A percentile compares a stretch with the other conserved stretches of the same genome.
Conservation (phyloP, 768 basidiomycete genomes). For the Mycena alexandri region DNA sequence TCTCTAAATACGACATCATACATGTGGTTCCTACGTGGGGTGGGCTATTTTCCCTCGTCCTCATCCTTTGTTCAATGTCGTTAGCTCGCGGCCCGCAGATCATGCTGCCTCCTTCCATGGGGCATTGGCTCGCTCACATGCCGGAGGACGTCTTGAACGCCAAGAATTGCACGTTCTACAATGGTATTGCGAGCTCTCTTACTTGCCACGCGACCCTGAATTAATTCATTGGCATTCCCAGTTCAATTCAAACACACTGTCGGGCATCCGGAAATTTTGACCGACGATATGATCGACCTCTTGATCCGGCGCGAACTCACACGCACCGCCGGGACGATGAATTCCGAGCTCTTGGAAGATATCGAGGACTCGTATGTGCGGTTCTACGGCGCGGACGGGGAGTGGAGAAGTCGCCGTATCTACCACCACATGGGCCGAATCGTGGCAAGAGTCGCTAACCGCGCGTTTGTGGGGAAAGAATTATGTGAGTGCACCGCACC, state of each 20-base stretch:
- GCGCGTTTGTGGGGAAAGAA: conserved; percentile 35
- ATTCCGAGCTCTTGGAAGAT: conserved; percentile 25
- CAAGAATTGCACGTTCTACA: conserved; percentile 34
- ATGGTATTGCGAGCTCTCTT: neutral
- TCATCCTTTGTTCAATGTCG: too few species aligned
- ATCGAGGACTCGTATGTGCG: conserved; percentile 15
- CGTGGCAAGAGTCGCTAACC: conserved; percentile 29
- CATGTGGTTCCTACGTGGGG: conserved; percentile 25
- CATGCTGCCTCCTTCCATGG: conserved; percentile 24
- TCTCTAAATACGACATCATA: neutral
- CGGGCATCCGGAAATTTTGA: conserved; percentile 31
- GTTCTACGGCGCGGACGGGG: conserved; percentile 24
- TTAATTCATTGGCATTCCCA: neutral
- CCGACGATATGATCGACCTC: conserved; percentile 34
- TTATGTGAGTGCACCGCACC: conserved; percentile 17
- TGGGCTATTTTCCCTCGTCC: too few species aligned
- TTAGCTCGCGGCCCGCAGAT: conserved; percentile 25
- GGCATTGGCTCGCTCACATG: conserved; percentile 13
- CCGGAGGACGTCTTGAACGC: conserved; percentile 28
- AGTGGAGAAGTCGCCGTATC: conserved; percentile 23
- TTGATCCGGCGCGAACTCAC: conserved; percentile 36
- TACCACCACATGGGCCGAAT: conserved; percentile 19
- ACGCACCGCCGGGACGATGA: conserved; percentile 30
- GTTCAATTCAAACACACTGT: conserved; percentile 37
- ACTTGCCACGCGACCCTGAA: neutral